phyloP scores from a whole-genome alignment of 192 early-diverging fungal genomes.

The Coemansia aciculifera region DNA sequence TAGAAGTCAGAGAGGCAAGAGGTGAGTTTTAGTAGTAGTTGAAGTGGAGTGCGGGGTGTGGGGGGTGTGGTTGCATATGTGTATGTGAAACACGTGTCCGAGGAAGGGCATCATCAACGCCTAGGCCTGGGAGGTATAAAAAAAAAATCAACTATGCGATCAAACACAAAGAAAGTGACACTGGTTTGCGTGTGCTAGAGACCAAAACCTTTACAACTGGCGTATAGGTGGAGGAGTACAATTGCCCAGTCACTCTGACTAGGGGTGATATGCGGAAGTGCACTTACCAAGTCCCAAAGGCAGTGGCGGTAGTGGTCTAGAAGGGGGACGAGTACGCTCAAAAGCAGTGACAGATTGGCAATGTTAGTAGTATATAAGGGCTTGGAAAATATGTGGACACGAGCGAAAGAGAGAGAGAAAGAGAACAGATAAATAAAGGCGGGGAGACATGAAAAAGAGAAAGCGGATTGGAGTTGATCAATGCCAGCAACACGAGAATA shows the following conservation, averaged over 20 bases:
- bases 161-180: neutral
- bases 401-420: too few species aligned
- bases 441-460: neutral
- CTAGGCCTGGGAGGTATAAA: neutral
- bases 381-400: neutral
- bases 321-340: neutral
- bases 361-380: neutral
- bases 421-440: neutral
- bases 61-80: neutral
- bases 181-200: neutral
- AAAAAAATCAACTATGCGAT: neutral
- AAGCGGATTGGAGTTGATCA: slow-evolving; percentile 7
- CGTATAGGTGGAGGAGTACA: neutral
- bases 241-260: neutral
- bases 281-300: neutral
- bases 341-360: neutral
- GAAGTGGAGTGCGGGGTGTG: neutral
- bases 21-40: neutral
- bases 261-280: neutral
- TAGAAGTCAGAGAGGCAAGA: neutral
- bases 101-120: slow-evolving; percentile 3
- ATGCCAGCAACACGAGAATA: slow-evolving; percentile 9
- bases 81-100: neutral
- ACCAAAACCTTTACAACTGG: neutral
- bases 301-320: neutral